A percentile compares a stretch with the other conserved stretches of the same genome.
Conservation (phyloP, 2,329 filamentous ascomycete species). For the Graphilbum sp. region DNA sequence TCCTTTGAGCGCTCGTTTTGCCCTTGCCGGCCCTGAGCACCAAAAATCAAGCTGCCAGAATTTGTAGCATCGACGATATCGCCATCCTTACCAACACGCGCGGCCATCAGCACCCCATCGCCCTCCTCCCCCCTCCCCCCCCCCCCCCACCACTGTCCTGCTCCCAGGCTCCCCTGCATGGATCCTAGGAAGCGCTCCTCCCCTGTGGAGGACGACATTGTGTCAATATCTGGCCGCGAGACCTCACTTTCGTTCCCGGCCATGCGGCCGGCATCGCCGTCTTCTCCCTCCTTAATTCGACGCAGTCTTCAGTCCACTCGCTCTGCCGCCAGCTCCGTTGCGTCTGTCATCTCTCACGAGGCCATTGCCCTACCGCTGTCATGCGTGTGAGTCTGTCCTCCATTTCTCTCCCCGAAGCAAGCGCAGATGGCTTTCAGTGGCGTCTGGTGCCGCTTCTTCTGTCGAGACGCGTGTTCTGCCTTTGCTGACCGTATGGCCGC, state of each 20-base stretch:
- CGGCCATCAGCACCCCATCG: too few species aligned
- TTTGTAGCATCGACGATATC: too few species aligned
- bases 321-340: not conserved
- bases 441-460: too few species aligned
- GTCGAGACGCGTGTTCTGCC: too few species aligned
- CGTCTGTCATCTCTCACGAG: slow-evolving; percentile 1
- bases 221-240: slow-evolving; percentile 2
- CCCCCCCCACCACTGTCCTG: not conserved
- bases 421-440: too few species aligned
- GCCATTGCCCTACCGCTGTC: not conserved
- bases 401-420: too few species aligned
- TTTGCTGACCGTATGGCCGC: not conserved
- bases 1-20: too few species aligned
- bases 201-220: slow-evolving; percentile 9
- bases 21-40: too few species aligned
- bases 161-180: not conserved
- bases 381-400: slow-evolving; percentile 12
- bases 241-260: not conserved
- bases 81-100: too few species aligned
- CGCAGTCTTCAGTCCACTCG: slow-evolving; percentile 6
- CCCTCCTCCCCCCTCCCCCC: too few species aligned
- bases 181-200: slow-evolving; percentile 9
- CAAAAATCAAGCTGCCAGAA: too few species aligned
- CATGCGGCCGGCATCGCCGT: slow-evolving; percentile 7
- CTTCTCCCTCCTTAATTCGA: slow-evolving; percentile 8